These are phyloP conservation scores for Nothophytophthora sp. DNA, from an alignment of 352 stramenopile genomes.

Conservation along the genomic window DNA sequence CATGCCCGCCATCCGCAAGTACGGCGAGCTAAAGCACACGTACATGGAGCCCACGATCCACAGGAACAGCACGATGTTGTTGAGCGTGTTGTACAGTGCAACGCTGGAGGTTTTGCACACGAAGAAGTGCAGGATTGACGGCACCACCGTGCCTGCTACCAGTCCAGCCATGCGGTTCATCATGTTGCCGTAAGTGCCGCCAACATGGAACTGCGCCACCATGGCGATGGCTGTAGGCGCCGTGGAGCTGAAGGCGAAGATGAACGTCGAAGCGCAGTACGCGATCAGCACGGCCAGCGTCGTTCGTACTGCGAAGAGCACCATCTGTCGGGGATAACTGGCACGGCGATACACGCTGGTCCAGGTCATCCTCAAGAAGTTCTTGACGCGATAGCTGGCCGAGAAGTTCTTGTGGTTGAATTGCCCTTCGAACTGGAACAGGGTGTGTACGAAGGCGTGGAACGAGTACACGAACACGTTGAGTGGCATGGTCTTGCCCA, in stretches of 20 bases:
- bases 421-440: conserved; percentile 59
- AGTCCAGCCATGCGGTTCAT: conserved; percentile 65
- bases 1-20: conserved; percentile 58
- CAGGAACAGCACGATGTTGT: conserved; percentile 61
- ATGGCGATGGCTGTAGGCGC: conserved; percentile 65
- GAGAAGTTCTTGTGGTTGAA: conserved; percentile 73
- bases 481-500: conserved; percentile 66
- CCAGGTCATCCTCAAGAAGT: conserved; percentile 47
- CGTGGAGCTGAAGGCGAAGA: conserved; percentile 69
- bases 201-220: conserved; percentile 61
- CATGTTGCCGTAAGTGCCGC: conserved; percentile 68
- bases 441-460: conserved; percentile 60
- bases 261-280: conserved; percentile 57
- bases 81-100: conserved; percentile 54
- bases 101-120: conserved; percentile 49
- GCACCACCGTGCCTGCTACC: conserved; percentile 68
- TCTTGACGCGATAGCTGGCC: conserved; percentile 37
- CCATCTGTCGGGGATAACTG: conserved; percentile 41
- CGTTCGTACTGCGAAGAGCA: conserved; percentile 56
- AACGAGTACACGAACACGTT: conserved; percentile 85
- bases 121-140: conserved; percentile 76
- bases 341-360: conserved; percentile 37
- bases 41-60: conserved; percentile 76
- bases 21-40: conserved; percentile 61
- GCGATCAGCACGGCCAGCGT: conserved; percentile 56